Evolutionary conservation across 2,329 filamentous ascomycete species (phyloP).

Genomic region (Blumeria graminis): DNA sequence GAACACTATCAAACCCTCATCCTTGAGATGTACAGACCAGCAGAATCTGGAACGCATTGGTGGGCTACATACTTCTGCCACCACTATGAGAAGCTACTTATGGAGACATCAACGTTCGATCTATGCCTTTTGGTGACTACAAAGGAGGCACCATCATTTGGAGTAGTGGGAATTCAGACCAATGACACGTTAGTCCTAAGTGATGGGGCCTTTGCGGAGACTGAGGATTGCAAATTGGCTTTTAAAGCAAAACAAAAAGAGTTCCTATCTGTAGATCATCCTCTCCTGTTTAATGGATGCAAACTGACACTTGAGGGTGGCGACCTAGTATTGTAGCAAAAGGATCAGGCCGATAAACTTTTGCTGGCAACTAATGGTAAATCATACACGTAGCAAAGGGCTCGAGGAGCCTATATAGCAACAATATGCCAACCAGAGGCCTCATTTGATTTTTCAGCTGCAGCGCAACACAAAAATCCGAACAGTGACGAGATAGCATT

Average conservation of each 20-base stretch:
- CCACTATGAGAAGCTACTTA: background rate
- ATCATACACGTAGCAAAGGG: background rate
- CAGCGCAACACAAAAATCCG: background rate
- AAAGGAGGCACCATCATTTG: too few species aligned
- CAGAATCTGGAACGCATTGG: background rate
- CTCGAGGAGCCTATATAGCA: background rate
- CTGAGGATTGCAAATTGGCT: too few species aligned
- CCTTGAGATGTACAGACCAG: too few species aligned
- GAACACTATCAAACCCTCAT: too few species aligned
- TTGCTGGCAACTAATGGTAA: background rate
- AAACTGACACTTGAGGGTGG: background rate
- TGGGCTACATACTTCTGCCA: conserved; percentile 1
- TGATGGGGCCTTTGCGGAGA: too few species aligned
- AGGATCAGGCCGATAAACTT: background rate
- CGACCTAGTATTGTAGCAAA: background rate
- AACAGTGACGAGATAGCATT: background rate
- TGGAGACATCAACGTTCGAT: conserved; percentile 1
- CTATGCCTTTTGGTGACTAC: background rate
- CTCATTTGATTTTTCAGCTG: background rate
- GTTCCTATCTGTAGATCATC: too few species aligned
- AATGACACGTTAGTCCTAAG: too few species aligned
- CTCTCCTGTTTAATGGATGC: background rate
- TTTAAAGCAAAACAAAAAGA: too few species aligned
- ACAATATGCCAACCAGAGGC: background rate
- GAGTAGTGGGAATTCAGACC: too few species aligned